These are phyloP conservation scores for Colletotrichum echinochloae DNA, from an alignment of 2,329 filamentous ascomycete species.

Conservation along the genomic window DNA sequence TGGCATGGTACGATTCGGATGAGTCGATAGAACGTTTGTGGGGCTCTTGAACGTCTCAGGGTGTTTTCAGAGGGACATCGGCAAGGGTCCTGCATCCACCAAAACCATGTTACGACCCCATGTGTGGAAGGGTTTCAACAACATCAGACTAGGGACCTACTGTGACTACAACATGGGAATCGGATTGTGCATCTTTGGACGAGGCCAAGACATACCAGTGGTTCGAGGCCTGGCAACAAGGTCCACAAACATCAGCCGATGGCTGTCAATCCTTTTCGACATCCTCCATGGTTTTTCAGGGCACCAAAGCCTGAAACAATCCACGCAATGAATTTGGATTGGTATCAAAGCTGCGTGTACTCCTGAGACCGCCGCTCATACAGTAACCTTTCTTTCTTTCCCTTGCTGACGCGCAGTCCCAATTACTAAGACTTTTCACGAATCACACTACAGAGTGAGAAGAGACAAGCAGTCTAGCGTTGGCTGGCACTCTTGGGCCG, in stretches of 20 bases:
- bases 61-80: constrained; percentile 20
- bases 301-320: constrained; percentile 28
- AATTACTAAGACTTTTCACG: neutral
- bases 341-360: neutral
- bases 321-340: constrained; percentile 17
- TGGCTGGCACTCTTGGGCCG: neutral
- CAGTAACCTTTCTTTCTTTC: neutral
- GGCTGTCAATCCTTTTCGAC: constrained; percentile 8
- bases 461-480: constrained; percentile 4
- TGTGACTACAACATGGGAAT: constrained; percentile 21
- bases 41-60: constrained; percentile 34
- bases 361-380: constrained; percentile 15
- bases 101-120: constrained; percentile 29
- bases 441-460: neutral
- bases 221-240: constrained; percentile 3
- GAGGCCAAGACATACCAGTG: constrained; percentile 9
- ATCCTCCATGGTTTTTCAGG: constrained; percentile 24
- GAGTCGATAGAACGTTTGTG: constrained; percentile 37
- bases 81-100: constrained; percentile 32
- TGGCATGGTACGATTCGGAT: constrained; percentile 34
- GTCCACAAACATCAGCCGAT: constrained; percentile 36
- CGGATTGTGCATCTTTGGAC: constrained; percentile 14
- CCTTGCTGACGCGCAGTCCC: neutral
- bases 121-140: constrained; percentile 28
- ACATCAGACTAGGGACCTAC: constrained; percentile 17